Evolutionary conservation across 2,329 filamentous ascomycete genomes (phyloP), one percentile per base, ranked within the genome.

Genomic region (Cytospora mali): DNA sequence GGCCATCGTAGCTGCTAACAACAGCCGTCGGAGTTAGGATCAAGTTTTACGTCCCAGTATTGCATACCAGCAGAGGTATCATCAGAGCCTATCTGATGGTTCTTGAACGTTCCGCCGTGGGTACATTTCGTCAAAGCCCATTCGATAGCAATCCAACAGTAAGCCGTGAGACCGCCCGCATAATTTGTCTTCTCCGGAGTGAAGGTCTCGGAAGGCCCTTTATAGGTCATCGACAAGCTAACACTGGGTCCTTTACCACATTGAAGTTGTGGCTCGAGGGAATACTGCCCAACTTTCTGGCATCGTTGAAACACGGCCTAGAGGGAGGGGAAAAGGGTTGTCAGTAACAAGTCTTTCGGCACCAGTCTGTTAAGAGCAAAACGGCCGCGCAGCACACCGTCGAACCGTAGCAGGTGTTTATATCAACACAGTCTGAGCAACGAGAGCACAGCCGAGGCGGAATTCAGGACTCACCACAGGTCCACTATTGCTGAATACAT

Each of bases 31-130:
- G 57, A 59, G 21, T 59, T 59, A 5, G 57, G 57, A 46, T 59
- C 57, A n/a, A 59, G 49, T 49, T 28, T 53, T n/a, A 59, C 57
- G 31, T 59, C 57, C 57, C 57, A 59, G 49, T 53, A 53, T 33
- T 46, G 57, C 53, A 33, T 39, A 16, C 33, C 53, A 39, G n/a
- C 23, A 10, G 25, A 23, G 25, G 48, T 50, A 10, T 29, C 18
- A 25, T n/a, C 13, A n/a, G 33, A 29, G 11, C 57, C 57, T 6
- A 59, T 18, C 23, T 46, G 31, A 27, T 59, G 57, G 13, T 59
- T 59, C 14, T 52, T 25, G 4, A 59, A 59, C 5, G 11, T 23
- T 3, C 57, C 57, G 4, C 57, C 57, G 39, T 27, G 31, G 14
- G 21, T 3, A 18, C 57, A 59, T 7, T 21, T 4, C 6, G 49